Percentiles rank a stretch among this genome's conserved stretches.
Evolutionary conservation across 768 basidiomycete genomes (phyloP).

Genomic region (Rhodocollybia butyracea): DNA sequence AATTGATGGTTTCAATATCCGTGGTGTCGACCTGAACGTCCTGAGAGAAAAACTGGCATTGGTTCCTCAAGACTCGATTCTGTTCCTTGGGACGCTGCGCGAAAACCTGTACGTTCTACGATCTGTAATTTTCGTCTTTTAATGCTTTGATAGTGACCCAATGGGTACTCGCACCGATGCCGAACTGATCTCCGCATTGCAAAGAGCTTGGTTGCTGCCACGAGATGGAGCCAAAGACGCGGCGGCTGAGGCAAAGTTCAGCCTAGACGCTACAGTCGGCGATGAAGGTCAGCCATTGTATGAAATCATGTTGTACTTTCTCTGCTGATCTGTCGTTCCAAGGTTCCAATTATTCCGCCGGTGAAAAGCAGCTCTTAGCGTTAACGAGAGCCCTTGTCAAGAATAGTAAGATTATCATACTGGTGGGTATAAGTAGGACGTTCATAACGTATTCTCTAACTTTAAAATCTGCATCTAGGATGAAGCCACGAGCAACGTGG

Average conservation of each 20-base stretch:
- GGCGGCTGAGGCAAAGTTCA: constrained; percentile 61
- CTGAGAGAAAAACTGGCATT: constrained; percentile 56
- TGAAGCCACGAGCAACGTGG: constrained; percentile 61
- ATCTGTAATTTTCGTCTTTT: neutral
- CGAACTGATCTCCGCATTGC: constrained; percentile 58
- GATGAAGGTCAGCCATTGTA: constrained; percentile 47
- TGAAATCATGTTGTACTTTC: neutral
- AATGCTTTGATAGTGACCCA: constrained; percentile 42
- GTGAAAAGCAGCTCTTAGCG: constrained; percentile 64
- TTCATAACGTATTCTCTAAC: neutral
- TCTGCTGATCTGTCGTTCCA: neutral
- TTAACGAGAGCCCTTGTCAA: constrained; percentile 61
- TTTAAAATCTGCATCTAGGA: constrained; percentile 33
- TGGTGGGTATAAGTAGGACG: constrained; percentile 32
- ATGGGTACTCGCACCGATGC: constrained; percentile 51
- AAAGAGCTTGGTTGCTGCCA: constrained; percentile 58
- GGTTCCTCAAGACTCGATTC: constrained; percentile 62
- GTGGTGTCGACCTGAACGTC: constrained; percentile 46
- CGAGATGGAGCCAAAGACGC: constrained; percentile 42
- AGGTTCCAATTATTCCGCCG: constrained; percentile 64
- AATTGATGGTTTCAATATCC: constrained; percentile 53
- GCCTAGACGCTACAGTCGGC: constrained; percentile 54
- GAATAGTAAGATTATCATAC: constrained; percentile 54
- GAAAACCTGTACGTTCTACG: constrained; percentile 33
- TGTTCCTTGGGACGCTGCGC: constrained; percentile 44